Evolutionary conservation across 108 stramenopile species (phyloP).

Genomic region (Licmophora abbreviata): DNA sequence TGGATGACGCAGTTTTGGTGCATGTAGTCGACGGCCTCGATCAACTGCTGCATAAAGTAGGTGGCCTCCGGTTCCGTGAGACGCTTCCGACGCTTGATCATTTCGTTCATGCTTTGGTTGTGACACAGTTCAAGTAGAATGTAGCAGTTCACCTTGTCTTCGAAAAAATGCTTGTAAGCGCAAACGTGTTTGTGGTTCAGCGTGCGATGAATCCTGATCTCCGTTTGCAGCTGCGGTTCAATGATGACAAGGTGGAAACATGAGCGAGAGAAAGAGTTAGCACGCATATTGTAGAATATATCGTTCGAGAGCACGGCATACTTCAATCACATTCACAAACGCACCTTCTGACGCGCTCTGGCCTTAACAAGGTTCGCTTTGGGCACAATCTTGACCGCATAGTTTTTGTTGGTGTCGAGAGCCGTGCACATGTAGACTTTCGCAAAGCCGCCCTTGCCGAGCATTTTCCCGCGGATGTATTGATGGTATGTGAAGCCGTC

Average conservation of each 20-base stretch:
- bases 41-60: constrained; percentile 70
- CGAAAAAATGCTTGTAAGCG: constrained; percentile 96
- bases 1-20: constrained; percentile 91
- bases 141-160: constrained; percentile 94
- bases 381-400: constrained; percentile 90
- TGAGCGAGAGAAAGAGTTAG: constrained; percentile 1
- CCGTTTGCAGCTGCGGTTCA: constrained; percentile 83
- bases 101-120: constrained; percentile 93
- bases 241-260: not conserved
- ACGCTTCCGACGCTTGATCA: constrained; percentile 86
- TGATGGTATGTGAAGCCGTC: constrained; percentile 81
- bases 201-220: constrained; percentile 96
- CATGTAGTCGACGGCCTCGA: constrained; percentile 87
- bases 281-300: constrained; percentile 3
- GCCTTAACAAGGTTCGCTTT: constrained; percentile 87
- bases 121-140: constrained; percentile 96
- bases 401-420: constrained; percentile 71
- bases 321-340: no score
- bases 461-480: constrained; percentile 69
- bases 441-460: constrained; percentile 93
- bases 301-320: not conserved
- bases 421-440: constrained; percentile 84
- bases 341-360: constrained; percentile 86
- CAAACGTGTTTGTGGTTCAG: constrained; percentile 90
- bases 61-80: constrained; percentile 86